phyloP scores from a whole-genome alignment of 306 rosid genomes.

The Dicorynia guianensis region DNA sequence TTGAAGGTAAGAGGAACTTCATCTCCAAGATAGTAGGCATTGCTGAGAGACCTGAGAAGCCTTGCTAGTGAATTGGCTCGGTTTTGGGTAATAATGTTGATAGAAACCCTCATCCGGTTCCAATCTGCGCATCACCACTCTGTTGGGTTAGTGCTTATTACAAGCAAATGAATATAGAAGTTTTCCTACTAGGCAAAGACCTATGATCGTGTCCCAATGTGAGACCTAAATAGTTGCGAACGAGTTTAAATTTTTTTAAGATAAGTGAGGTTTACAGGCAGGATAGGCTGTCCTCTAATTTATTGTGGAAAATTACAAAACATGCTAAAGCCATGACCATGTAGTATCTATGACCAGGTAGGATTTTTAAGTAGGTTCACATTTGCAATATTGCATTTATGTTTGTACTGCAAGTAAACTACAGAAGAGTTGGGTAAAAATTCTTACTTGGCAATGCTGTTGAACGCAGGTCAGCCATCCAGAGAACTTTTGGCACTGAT shows the following conservation, averaged over 20 bases:
- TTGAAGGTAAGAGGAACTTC: constrained; percentile 85
- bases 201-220: neutral
- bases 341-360: too few relatives aligned
- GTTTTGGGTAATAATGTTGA: constrained; percentile 90
- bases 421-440: neutral
- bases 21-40: constrained; percentile 91
- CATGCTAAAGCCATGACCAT: too few relatives aligned
- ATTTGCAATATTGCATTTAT: too few relatives aligned
- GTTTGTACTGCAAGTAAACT: neutral
- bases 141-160: neutral
- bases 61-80: constrained; percentile 73
- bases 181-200: neutral
- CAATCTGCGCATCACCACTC: constrained; percentile 64
- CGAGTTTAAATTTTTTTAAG: neutral
- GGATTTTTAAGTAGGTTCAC: too few relatives aligned
- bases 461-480: constrained; percentile 95
- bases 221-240: neutral
- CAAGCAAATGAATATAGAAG: too few relatives aligned
- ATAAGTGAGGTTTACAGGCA: neutral
- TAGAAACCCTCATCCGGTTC: constrained; percentile 78
- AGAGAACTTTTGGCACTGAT: constrained; percentile 78
- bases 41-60: constrained; percentile 80
- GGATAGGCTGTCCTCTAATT: too few relatives aligned
- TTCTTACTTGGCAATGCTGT: constrained; percentile 86
- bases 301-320: too few relatives aligned